These are phyloP conservation scores for Solanum hybrid DNA, from an alignment of 305 asterid genomes.

Conservation along the genomic window DNA sequence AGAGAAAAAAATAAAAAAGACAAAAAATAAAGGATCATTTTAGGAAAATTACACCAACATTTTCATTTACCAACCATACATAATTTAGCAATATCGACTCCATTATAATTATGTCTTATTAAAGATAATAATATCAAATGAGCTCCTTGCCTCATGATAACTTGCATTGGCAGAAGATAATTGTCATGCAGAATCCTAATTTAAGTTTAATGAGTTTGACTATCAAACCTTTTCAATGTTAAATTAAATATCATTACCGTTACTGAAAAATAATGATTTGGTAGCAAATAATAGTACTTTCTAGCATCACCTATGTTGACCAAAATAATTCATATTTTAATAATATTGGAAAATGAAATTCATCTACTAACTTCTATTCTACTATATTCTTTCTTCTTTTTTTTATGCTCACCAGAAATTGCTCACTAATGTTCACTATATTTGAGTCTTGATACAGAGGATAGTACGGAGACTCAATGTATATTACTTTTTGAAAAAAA, in stretches of 20 bases:
- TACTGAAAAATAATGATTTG: neutral
- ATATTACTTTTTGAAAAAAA: neutral
- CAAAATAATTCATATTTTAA: neutral
- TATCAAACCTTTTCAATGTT: neutral
- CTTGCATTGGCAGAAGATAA: neutral
- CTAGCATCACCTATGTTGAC: neutral
- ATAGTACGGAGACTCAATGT: neutral
- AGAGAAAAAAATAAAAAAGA: too few relatives aligned
- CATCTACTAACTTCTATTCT: neutral
- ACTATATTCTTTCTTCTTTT: neutral
- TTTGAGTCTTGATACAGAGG: neutral
- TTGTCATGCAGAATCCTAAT: neutral
- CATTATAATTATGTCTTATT: neutral
- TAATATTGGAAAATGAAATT: neutral
- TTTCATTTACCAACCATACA: neutral
- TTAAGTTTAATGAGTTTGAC: neutral
- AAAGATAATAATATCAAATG: neutral
- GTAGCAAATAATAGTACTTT: neutral
- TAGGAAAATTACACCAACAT: neutral
- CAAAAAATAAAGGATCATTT: too few relatives aligned
- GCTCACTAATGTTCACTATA: neutral
- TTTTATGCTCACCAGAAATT: neutral
- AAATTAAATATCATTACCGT: too few relatives aligned
- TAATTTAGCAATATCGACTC: neutral
- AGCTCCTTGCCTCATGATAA: neutral